Percentiles rank a stretch among this genome's conserved stretches.
These are phyloP conservation scores for Neonectria hederae DNA, from an alignment of 2,329 filamentous ascomycete species.

Conservation along the genomic window DNA sequence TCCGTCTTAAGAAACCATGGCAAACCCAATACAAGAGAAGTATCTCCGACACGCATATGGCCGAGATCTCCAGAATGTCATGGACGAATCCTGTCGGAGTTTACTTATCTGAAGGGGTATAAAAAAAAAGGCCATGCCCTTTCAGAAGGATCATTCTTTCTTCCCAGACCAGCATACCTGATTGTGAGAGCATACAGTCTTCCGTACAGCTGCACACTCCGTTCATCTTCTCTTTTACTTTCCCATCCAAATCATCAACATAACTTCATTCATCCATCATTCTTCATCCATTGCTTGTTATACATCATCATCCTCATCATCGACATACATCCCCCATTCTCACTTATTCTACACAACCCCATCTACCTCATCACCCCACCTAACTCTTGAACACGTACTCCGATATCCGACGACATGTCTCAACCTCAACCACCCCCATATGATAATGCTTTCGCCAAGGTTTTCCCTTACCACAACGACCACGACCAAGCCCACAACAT, in stretches of 20 bases:
- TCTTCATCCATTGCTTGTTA: neutral
- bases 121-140: neutral
- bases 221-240: neutral
- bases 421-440: neutral
- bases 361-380: neutral
- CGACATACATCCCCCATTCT: neutral
- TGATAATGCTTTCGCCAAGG: neutral
- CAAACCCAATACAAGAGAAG: neutral
- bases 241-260: neutral
- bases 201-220: neutral
- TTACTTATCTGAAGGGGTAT: neutral
- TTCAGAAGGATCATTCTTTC: neutral
- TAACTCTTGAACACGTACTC: neutral
- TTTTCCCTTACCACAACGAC: constrained; percentile 4
- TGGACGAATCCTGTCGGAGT: neutral
- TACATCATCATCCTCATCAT: neutral
- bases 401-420: neutral
- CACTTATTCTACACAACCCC: neutral
- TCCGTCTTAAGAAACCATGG: neutral
- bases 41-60: neutral
- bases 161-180: neutral
- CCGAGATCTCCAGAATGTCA: neutral
- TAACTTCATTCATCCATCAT: neutral
- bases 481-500: neutral
- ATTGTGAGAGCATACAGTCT: neutral